phyloP scores from a whole-genome alignment of 176 grass and related monocot genomes.

The Aegilops umbellulata region DNA sequence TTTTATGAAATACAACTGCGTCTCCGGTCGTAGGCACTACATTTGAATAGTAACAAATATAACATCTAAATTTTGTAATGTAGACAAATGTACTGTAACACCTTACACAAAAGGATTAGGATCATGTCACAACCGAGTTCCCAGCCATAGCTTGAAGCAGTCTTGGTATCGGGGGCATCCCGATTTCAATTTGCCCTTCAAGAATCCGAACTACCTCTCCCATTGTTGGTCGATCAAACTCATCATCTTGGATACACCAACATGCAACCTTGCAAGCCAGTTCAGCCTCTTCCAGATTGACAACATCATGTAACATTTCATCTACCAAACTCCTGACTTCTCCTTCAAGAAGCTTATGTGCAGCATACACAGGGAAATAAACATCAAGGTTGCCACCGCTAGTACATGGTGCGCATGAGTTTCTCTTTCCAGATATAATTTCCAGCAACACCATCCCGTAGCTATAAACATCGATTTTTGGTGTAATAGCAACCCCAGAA shows the following conservation, averaged over 20 bases:
- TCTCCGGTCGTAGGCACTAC: too few species aligned
- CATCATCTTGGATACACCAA: constrained; percentile 43
- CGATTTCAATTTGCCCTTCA: not conserved
- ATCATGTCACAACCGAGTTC: too few species aligned
- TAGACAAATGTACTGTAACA: too few species aligned
- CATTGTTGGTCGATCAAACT: constrained; percentile 43
- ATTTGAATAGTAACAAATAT: too few species aligned
- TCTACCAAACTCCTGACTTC: constrained; percentile 31
- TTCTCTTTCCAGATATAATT: constrained; percentile 36
- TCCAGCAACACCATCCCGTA: constrained; percentile 32
- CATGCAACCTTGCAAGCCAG: constrained; percentile 31
- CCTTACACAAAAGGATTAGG: too few species aligned
- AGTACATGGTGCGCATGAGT: not conserved
- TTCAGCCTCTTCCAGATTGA: constrained; percentile 10
- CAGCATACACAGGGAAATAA: constrained; percentile 33
- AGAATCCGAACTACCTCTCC: constrained; percentile 26
- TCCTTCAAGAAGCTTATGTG: constrained; percentile 11
- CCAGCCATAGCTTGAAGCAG: constrained; percentile 16
- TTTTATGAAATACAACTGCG: too few species aligned
- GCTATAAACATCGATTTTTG: constrained; percentile 38
- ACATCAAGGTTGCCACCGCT: not conserved
- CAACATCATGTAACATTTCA: not conserved
- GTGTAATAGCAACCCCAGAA: not conserved
- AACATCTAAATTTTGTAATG: too few species aligned
- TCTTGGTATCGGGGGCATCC: constrained; percentile 32